Conservation (phyloP, 257 asterid genomes). For the Linaria vulgaris region DNA sequence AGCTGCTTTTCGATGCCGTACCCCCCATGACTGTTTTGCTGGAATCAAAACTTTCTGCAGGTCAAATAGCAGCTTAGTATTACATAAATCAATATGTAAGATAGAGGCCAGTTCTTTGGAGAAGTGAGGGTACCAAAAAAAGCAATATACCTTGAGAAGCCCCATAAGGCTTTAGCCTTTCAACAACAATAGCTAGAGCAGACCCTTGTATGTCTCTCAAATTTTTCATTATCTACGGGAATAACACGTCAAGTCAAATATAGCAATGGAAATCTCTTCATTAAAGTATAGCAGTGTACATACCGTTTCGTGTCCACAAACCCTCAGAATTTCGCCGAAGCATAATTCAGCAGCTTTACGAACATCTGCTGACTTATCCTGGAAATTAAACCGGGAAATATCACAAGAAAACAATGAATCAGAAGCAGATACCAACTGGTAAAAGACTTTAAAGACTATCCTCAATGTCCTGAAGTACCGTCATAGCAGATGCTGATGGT, state of each 20-base stretch:
- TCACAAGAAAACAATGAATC: conserved; percentile 10
- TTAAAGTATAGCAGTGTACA: conserved; percentile 3
- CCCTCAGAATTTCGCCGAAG: conserved; percentile 81
- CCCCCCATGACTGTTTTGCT: conserved; percentile 56
- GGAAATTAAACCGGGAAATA: conserved; percentile 26
- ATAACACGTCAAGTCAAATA: background rate
- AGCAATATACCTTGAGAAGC: conserved; percentile 53
- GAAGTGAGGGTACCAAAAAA: background rate
- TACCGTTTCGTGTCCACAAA: conserved; percentile 94
- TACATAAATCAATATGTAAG: conserved; percentile 17
- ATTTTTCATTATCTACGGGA: conserved; percentile 71
- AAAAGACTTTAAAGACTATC: background rate
- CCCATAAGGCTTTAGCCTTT: conserved; percentile 73
- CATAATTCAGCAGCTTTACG: conserved; percentile 95
- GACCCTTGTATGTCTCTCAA: conserved; percentile 93
- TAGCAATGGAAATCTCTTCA: background rate
- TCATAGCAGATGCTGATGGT: conserved; percentile 92
- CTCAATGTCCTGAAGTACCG: conserved; percentile 46
- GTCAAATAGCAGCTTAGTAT: conserved; percentile 23
- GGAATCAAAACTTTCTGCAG: conserved; percentile 63
- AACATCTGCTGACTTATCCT: conserved; percentile 99
- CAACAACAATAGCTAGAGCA: conserved; percentile 89
- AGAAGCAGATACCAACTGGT: background rate
- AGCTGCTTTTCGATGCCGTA: conserved; percentile 58
- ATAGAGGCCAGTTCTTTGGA: background rate